These are phyloP conservation scores for Lentinula detonsa DNA, from an alignment of 768 basidiomycete genomes.

Conservation along the genomic window DNA sequence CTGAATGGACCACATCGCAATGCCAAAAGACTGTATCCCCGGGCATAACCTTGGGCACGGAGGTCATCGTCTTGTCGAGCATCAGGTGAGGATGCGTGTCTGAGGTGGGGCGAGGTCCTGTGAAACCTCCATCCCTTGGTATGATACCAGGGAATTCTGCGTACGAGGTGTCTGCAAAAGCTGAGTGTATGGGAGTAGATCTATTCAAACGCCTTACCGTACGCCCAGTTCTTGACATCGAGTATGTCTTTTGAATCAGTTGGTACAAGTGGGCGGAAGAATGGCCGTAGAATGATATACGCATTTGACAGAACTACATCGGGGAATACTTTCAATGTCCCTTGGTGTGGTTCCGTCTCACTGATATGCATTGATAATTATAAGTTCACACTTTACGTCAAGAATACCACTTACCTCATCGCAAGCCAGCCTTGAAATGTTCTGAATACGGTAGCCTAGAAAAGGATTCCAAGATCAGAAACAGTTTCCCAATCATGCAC, in stretches of 20 bases:
- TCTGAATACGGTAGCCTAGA: constrained; percentile 36
- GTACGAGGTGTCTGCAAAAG: constrained; percentile 33
- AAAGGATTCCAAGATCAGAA: constrained; percentile 15
- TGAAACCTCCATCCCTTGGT: constrained; percentile 30
- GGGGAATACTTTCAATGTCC: constrained; percentile 66
- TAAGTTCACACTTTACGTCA: background rate
- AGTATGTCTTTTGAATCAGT: constrained; percentile 41
- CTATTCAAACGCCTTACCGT: constrained; percentile 24
- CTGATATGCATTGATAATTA: constrained; percentile 20
- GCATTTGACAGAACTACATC: constrained; percentile 63
- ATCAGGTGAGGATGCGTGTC: constrained; percentile 61
- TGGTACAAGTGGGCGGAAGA: constrained; percentile 54
- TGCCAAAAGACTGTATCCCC: constrained; percentile 83
- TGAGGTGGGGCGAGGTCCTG: constrained; percentile 45
- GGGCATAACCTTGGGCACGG: constrained; percentile 63
- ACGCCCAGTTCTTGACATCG: constrained; percentile 48
- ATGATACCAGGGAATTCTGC: constrained; percentile 48
- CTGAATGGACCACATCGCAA: constrained; percentile 48
- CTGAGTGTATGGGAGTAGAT: background rate
- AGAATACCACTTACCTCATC: constrained; percentile 37
- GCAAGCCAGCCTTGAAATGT: constrained; percentile 64
- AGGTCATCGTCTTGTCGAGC: constrained; percentile 60
- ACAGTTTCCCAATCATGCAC: constrained; percentile 5
- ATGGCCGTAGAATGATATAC: constrained; percentile 70
- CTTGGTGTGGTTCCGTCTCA: constrained; percentile 63